A percentile compares a stretch with the other conserved stretches of the same genome.
These are phyloP conservation scores for Claviceps sp. DNA, from an alignment of 2,329 filamentous ascomycete species.

Conservation along the genomic window DNA sequence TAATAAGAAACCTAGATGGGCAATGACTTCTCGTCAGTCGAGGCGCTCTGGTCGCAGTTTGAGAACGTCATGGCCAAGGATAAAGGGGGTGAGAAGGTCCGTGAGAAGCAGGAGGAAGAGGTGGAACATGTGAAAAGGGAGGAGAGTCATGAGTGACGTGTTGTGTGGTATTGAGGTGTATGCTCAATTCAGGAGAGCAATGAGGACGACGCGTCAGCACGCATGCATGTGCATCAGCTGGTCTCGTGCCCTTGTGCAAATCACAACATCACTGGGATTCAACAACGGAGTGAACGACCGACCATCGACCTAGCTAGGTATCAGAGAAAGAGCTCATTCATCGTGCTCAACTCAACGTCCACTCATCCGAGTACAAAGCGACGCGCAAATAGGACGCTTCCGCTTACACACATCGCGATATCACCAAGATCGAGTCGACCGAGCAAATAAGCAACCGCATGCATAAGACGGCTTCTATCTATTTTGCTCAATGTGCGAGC, in stretches of 20 bases:
- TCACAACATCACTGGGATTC: background rate
- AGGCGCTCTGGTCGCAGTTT: slow-evolving; percentile 93
- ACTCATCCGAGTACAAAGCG: too few relatives aligned
- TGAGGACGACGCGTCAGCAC: background rate
- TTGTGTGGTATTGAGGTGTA: background rate
- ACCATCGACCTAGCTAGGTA: too few relatives aligned
- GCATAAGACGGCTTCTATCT: too few relatives aligned
- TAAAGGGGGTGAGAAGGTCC: slow-evolving; percentile 8
- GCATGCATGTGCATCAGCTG: background rate
- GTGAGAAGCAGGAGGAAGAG: slow-evolving; percentile 14
- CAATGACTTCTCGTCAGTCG: slow-evolving; percentile 94
- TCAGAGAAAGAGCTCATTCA: too few relatives aligned
- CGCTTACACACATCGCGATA: too few relatives aligned
- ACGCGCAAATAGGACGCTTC: too few relatives aligned
- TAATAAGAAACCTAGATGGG: slow-evolving; percentile 46
- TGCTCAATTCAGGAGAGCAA: background rate
- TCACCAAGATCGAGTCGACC: too few relatives aligned
- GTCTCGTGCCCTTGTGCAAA: background rate
- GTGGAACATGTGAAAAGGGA: slow-evolving; percentile 14
- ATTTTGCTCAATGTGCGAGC: too few relatives aligned
- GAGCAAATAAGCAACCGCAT: too few relatives aligned
- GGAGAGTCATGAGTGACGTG: slow-evolving; percentile 1
- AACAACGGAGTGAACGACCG: background rate
- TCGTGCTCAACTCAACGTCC: too few relatives aligned
- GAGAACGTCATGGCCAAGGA: slow-evolving; percentile 83